Conservation (phyloP, 1,139 yeast species). For the Geotrichum europaeum region DNA sequence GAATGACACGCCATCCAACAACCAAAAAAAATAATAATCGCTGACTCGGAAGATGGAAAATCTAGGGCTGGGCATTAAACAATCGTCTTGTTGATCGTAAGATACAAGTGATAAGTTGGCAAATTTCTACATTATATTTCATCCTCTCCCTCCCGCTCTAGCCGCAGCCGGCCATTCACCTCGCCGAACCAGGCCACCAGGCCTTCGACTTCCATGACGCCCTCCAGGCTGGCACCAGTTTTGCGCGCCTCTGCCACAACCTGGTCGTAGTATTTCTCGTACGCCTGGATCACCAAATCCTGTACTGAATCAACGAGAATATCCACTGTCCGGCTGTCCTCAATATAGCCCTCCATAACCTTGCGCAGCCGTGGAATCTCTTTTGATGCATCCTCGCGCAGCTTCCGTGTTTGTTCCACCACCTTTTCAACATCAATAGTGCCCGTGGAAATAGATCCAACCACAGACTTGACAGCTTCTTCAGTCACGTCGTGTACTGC, state of each 20-base stretch:
- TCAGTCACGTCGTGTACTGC: conserved; percentile 60
- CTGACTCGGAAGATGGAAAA: not conserved
- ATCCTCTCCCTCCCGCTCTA: not conserved
- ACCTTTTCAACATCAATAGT: conserved; percentile 28
- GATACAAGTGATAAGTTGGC: not conserved
- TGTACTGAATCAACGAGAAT: conserved; percentile 55
- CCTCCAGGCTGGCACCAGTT: conserved; percentile 26
- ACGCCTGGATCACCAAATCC: conserved; percentile 47
- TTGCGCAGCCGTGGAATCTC: conserved; percentile 52
- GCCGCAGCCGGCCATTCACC: conserved; percentile 35
- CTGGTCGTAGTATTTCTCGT: conserved; percentile 41
- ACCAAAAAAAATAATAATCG: not conserved
- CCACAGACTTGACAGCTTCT: conserved; percentile 33
- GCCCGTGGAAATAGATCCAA: conserved; percentile 33
- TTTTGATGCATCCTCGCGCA: conserved; percentile 45
- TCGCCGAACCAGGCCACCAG: conserved; percentile 51
- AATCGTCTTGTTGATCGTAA: not conserved
- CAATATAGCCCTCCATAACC: conserved; percentile 45
- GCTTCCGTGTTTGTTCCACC: conserved; percentile 34
- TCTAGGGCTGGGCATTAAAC: no score
- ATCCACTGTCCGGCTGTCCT: conserved; percentile 43
- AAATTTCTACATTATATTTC: not conserved
- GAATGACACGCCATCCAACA: not conserved
- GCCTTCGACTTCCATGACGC: conserved; percentile 33
- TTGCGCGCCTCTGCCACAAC: conserved; percentile 23